phyloP scores from a whole-genome alignment of 441 rosid species.

The Iberis amara region DNA sequence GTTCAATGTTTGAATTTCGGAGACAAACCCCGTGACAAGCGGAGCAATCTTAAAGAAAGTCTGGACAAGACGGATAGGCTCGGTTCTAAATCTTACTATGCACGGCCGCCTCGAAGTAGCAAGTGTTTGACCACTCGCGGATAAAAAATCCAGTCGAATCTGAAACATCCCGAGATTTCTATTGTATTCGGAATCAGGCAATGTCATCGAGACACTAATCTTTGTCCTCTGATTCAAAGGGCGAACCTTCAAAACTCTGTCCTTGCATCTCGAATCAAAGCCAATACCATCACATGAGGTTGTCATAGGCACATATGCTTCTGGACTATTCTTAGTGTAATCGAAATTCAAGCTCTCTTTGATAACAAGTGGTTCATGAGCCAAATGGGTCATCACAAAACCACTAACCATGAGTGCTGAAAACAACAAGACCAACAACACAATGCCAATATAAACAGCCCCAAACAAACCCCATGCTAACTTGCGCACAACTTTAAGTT shows the following conservation, averaged over 20 bases:
- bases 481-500: conserved; percentile 32
- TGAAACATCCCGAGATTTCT: conserved; percentile 45
- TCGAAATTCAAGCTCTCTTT: conserved; percentile 64
- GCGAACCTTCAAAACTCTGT: conserved; percentile 7
- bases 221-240: conserved; percentile 30
- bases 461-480: conserved; percentile 54
- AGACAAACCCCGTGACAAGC: conserved; percentile 27
- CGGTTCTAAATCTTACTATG: conserved; percentile 39
- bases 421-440: conserved; percentile 55
- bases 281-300: neutral
- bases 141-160: conserved; percentile 39
- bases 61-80: conserved; percentile 26
- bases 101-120: conserved; percentile 31
- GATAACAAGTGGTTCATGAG: conserved; percentile 52
- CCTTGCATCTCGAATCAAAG: conserved; percentile 15
- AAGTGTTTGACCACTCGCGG: conserved; percentile 31
- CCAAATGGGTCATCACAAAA: conserved; percentile 46
- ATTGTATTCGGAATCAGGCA: conserved; percentile 47
- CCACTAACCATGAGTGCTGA: conserved; percentile 47
- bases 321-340: conserved; percentile 39
- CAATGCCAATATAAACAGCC: conserved; percentile 53
- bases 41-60: conserved; percentile 29
- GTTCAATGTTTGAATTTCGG: conserved; percentile 32
- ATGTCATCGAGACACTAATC: conserved; percentile 32
- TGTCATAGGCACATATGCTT: conserved; percentile 28